A percentile compares a stretch with the other conserved stretches of the same genome.
Conservation (phyloP, 345 rosid genomes). For the Acer yangbiense region DNA sequence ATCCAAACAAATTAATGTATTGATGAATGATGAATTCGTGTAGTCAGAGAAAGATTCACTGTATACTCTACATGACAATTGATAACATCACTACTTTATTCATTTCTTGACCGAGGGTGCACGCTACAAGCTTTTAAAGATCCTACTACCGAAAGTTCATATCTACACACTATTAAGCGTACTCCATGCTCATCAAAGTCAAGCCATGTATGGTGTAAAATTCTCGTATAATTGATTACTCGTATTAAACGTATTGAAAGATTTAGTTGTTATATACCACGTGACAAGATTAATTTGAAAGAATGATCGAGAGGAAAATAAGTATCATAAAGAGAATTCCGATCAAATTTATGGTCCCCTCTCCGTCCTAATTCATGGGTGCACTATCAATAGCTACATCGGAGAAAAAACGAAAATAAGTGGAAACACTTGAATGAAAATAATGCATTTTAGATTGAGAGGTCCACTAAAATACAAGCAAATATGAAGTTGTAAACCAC, state of each 20-base stretch:
- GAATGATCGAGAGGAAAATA: background rate
- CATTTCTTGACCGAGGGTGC: conserved; percentile 21
- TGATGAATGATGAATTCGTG: no score
- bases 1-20: background rate
- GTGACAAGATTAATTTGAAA: no score
- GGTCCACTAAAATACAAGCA: background rate
- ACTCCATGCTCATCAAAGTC: background rate
- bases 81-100: conserved; percentile 6
- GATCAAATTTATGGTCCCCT: background rate
- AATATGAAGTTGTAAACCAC: no score
- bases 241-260: no score
- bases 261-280: no score
- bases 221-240: no score
- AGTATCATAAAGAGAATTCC: background rate
- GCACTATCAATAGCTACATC: background rate
- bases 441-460: background rate
- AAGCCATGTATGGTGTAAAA: background rate
- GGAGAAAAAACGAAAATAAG: background rate
- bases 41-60: background rate
- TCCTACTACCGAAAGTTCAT: conserved; percentile 6
- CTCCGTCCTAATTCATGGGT: background rate
- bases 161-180: background rate
- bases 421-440: background rate
- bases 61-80: no score
- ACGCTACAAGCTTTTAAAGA: conserved; percentile 8